Base-by-base conservation (phyloP, 2,329 filamentous ascomycete species). In the Rugonectria rugulosa region DNA sequence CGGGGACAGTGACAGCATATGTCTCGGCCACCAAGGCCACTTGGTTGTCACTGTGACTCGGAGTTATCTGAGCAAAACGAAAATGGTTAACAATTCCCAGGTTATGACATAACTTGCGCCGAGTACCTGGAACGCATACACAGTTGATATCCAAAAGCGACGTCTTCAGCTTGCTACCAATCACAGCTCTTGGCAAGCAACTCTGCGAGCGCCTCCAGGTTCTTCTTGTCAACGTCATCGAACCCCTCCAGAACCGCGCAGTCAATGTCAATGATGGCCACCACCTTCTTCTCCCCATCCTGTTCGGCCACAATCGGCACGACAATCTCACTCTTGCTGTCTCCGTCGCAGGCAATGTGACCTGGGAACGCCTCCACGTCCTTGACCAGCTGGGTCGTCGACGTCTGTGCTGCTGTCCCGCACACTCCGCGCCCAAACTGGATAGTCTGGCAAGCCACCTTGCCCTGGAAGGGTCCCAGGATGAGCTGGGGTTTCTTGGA, bases 311-410 rank as follows among this genome's bases (percentile, higher is more conserved):
- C 61, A 58, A 94, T 82, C 2, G 91, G 91, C 43, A 94, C 90
- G 15, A 95, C 91, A 70, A 95, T 88, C 77, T 95, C 91, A 70
- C 90, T 93, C 75, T 79, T 84, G 66, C 85, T 91, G 53, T 85
- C 88, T 4, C 84, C 83, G 72, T 95, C 91, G 70, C 91, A 94
- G 9, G 91, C 90, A 68, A 95, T 93, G 70, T 94, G 91, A 2
- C 89, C 90, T 0, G 89, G 88, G 67, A 94, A 94, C 46, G 75
- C 68, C 37, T 91, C 87, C 7, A 95, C 90, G 70, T 95, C 87
- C 11, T 78, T 75, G 0, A 89, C 82, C 6, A 92, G 71, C 74
- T 91, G 88, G 10, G 90, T 92, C 56, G 75, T 69, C 38, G 74
- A 73, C 4, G 77, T 81, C 20, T 80, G 69, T 1, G 89, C 90